These are phyloP conservation scores for Gossypium gossypioides DNA, from an alignment of 441 rosid genomes.

Conservation along the genomic window DNA sequence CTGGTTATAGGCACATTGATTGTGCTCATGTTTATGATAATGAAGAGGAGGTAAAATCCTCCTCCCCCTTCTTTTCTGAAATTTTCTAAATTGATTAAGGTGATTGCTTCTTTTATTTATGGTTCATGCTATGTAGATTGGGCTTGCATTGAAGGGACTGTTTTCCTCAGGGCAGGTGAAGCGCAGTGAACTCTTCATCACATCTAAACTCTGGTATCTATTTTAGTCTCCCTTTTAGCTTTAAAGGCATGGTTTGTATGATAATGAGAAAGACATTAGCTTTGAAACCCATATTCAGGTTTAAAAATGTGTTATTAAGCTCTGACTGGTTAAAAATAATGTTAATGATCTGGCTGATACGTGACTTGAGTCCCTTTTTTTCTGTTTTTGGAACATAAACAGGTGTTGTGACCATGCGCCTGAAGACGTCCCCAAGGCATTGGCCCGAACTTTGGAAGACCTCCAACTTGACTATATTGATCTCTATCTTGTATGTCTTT, in stretches of 20 bases:
- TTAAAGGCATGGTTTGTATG: neutral
- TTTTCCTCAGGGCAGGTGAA: slow-evolving; percentile 35
- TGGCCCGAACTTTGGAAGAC: slow-evolving; percentile 30
- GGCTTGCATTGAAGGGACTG: slow-evolving; percentile 34
- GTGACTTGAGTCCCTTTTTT: neutral
- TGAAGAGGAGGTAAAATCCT: slow-evolving; percentile 38
- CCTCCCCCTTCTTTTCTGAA: neutral
- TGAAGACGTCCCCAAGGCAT: slow-evolving; percentile 40
- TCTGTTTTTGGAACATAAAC: slow-evolving; percentile 1
- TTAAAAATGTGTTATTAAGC: neutral
- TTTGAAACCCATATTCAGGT: too few relatives aligned
- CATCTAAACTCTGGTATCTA: slow-evolving; percentile 43
- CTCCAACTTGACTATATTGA: slow-evolving; percentile 44
- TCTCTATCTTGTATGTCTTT: slow-evolving; percentile 36
- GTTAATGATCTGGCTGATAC: neutral
- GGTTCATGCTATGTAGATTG: slow-evolving; percentile 30
- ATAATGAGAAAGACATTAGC: too few relatives aligned
- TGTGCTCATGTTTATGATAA: slow-evolving; percentile 46
- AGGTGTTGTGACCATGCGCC: slow-evolving; percentile 46
- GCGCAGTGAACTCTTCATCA: slow-evolving; percentile 39
- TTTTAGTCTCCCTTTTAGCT: neutral
- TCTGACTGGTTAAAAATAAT: neutral
- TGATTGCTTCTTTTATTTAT: neutral
- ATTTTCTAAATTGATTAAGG: neutral
- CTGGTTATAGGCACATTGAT: slow-evolving; percentile 53